These are phyloP conservation scores for Meira miltonrushii DNA, from an alignment of 1,284 basidiomycete species.

Conservation along the genomic window DNA sequence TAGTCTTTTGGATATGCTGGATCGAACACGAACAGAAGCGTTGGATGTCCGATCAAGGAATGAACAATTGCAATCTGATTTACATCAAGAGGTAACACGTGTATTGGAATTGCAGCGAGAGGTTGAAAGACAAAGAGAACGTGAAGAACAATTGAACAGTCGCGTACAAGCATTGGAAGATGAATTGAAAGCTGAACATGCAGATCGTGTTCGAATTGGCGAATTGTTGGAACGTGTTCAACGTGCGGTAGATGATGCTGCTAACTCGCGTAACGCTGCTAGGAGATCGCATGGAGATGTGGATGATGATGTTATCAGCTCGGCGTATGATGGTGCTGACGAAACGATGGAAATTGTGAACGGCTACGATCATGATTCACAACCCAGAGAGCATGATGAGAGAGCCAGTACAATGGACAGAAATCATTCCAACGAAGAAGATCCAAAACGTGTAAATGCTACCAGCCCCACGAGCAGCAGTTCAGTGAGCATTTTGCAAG, in stretches of 20 bases:
- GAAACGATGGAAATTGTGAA: background rate
- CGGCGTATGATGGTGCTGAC: background rate
- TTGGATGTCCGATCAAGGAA: constrained; percentile 24
- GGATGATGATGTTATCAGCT: background rate
- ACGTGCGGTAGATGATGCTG: constrained; percentile 10
- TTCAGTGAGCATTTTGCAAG: constrained; percentile 13
- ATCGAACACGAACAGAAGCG: constrained; percentile 27
- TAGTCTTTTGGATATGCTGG: constrained; percentile 34
- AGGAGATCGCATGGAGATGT: too few species aligned
- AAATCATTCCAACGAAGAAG: background rate
- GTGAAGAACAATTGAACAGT: background rate
- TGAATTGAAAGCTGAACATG: constrained; percentile 7
- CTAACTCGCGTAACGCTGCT: background rate
- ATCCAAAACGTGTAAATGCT: too few species aligned
- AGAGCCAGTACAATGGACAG: too few species aligned
- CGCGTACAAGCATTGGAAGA: constrained; percentile 1
- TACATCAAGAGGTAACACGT: constrained; percentile 39
- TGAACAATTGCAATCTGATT: constrained; percentile 26
- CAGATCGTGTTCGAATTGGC: constrained; percentile 9
- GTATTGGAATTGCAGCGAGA: constrained; percentile 37
- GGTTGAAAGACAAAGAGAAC: constrained; percentile 28
- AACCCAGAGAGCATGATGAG: background rate
- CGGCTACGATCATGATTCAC: background rate
- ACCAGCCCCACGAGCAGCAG: background rate
- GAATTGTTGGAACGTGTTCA: constrained; percentile 12